Evolutionary conservation across 2,329 filamentous ascomycete species (phyloP), one percentile per base, ranked within the genome.

Genomic region (Trichophyton rubrum): DNA sequence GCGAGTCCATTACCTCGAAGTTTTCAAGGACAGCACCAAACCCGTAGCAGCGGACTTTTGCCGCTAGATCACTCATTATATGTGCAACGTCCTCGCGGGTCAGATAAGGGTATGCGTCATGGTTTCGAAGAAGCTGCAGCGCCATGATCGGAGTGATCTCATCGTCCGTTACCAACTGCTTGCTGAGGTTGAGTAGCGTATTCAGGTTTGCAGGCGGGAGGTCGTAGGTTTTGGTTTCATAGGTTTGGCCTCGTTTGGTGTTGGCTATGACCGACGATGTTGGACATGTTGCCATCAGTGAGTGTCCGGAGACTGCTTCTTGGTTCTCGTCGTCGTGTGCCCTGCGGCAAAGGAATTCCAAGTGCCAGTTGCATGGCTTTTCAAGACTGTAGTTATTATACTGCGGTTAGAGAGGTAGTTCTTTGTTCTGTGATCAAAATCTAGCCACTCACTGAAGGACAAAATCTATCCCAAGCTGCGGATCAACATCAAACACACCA

Each of bases 101-200:
- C 65, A 96, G 75, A 66, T 87, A 83, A 3, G 71, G 70, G 64
- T 91, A 84, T 63, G 86, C 79, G 41, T 87, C 83, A 72, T 93
- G 86, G 53, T 79, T 81, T 64, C 90, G 77, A 57, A 97, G 81
- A 75, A 89, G 87, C 57, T 89, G 87, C 84, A 93, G 92, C 0
- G 91, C 91, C 89, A 95, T 95, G 66, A 96, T 88, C 0, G 93
- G 93, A 17, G 92, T 97, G 68, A 97, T 89, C 61, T 78, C 75
- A 59, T 90, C 90, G 63, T 93, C 89, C 1, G 93, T 83, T 67
- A 93, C 86, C 27, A 96, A 80, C 67, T 86, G 85, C 67, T 85
- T 83, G 75, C 90, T 96, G 60, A 96, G 80, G 69, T 95, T 88
- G 62, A 96, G 81, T 59, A 97, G 79, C 59, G 88, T 95, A 58